Base-by-base conservation (phyloP, 2,329 filamentous ascomycete genomes). In the Fusarium nelsonii region DNA sequence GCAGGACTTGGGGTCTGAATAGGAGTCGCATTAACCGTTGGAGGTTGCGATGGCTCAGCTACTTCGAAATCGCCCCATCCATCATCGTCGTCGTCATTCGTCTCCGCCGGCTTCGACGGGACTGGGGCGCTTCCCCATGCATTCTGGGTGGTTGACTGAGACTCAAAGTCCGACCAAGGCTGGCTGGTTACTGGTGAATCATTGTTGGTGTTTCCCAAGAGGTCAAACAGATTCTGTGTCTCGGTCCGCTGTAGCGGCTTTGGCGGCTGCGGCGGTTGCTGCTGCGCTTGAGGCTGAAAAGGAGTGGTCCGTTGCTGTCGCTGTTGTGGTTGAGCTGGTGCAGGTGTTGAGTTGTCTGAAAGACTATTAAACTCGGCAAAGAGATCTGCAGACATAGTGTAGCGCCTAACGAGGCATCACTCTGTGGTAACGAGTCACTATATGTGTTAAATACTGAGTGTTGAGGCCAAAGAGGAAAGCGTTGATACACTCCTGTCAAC, bases 11-110 rank as follows among this genome's bases (percentile, higher is more conserved):
- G 34, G 36, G 48, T 49, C 20, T 63, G 54, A 30, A 64, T 55
- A 23, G 72, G 59, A 46, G 68, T 58, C 59, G 59, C 40, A 50
- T 72, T 59, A 3, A 45, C 44, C n/a, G 49, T 44, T 20, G 64
- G 15, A 45, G 48, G 52, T 36, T 55, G 55, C 32, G 63, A 65
- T 46, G 80, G 75, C 37, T 83, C 78, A 16, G 87, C 87, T 44
- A 85, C 83, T 76, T 91, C 89, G 72, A 92, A 92, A 57, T 91
- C 89, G 1, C 90, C 90, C 85, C 90, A 91, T 30, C 84, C 87
- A 72, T 90, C 88, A 56, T 90, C 88, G 9, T 89, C 85, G 4
- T 86, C 86, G 8, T 81, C 79, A 23, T 65, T 73, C 36, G 74
- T 50, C 50, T 66, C 59, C 49, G 65, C 30, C 58, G 67, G 56